Evolutionary conservation across 257 asterid genomes (phyloP), one percentile per base, ranked within the genome.

Genomic region (Dorcoceras hygrometricum): DNA sequence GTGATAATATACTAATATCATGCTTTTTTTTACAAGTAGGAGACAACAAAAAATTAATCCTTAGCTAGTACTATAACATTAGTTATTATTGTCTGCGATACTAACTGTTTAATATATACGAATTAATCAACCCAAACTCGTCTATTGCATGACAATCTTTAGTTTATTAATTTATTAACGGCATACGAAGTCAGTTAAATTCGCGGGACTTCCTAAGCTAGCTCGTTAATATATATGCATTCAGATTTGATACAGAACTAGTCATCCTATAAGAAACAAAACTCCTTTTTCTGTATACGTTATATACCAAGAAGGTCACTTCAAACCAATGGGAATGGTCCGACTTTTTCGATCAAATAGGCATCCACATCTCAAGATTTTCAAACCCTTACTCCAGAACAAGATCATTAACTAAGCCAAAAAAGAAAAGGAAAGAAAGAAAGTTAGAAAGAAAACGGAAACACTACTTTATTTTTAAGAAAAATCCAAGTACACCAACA

Each of bases 291-390:
- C 6, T 27, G 43, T 0, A 54, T 16, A 14, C 70, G 76, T 53
- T 12, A 54, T 26, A n/a, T n/a, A 24, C 66, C n/a, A 75, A 39
- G 66, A 22, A 48, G 11, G 7, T 36, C 28, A 59, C 23, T 26
- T 25, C 34, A 68, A 74, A 68, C 74, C 73, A 75, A 75, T 75
- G 6, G 60, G 22, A 59, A 53, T 36, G 56, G 28, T 56, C 70
- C 67, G 23, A 65, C 9, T 23, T 2, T 6, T n/a, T 19, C 20
- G 36, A 65, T 59, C 32, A 75, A 70, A 75, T 54, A 65, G 61
- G 53, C 34, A 27, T 34, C 25, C 18, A 4, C 3, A 25, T 11
- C 59, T 68, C 79, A 48, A 24, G 23, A 59, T 63, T 26, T 12
- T 10, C 54, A 51, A 68, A 46, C 6, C 56, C 57, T 14, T 1